Base-by-base conservation (phyloP, 306 rosid species). In the Phaseolus lunatus region DNA sequence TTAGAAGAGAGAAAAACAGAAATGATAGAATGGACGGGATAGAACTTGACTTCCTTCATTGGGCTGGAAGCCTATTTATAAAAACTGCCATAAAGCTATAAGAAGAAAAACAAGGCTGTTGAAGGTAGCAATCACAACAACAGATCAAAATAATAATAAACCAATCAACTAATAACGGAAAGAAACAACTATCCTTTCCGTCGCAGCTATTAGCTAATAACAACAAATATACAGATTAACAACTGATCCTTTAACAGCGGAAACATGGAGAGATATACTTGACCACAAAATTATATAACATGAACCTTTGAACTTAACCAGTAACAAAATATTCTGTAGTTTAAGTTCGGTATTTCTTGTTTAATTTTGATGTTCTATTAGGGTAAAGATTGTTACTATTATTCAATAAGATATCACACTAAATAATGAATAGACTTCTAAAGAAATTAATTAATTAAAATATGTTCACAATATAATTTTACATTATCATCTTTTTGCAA, bases 251-350 rank as follows among this genome's bases (percentile, higher is more conserved):
- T 50, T 50, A 18, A 19, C 5, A 48, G 67, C 20, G 61, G 62
- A 77, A 27, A 44, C 70, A 33, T 48, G n/a, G 57, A 70, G 70
- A 59, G 10, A 62, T 70, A 77, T 70, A 43, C 16, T 56, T 71
- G 47, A 70, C 39, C 53, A 64, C 47, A 62, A 69, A 1, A 75
- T 59, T 19, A 35, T 54, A 29, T 62, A 29, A 69, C 49, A n/a
- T 4, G 9, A 70, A 59, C 43, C 45, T 63, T 76, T 61, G 23
- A 74, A 33, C 24, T 41, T 64, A 52, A 39, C 59, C 13, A n/a
- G 16, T 64, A 26, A 13, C 41, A 63, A 62, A 5, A 27, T 16
- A 49, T 5, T 27, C 4, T 52, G 8, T 11, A 53, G 43, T 72
- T 43, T 65, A 13, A 23, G 31, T 33, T 23, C 23, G 24, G 22